Conservation (phyloP, 768 basidiomycete genomes). For the Heimioporus sp. region DNA sequence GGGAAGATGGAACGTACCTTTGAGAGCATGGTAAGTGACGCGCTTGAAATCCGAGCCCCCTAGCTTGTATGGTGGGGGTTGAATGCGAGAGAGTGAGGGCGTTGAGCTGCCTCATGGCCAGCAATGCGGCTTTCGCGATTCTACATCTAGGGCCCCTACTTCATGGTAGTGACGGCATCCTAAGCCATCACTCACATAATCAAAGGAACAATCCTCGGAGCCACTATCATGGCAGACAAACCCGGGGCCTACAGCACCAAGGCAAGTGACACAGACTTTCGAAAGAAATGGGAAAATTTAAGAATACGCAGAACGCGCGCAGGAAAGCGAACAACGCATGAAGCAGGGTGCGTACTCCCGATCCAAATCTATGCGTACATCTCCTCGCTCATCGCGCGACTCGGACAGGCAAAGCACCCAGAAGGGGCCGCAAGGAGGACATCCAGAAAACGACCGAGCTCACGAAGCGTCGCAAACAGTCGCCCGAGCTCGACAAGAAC, state of each 20-base stretch:
- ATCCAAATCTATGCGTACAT: too few species aligned
- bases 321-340: constrained; percentile 80
- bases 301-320: constrained; percentile 83
- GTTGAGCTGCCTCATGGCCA: constrained; percentile 21
- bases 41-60: constrained; percentile 1
- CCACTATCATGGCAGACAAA: constrained; percentile 27
- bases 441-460: constrained; percentile 92
- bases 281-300: constrained; percentile 96
- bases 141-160: too few species aligned
- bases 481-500: constrained; percentile 93
- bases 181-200: background rate
- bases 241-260: constrained; percentile 37
- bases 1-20: constrained; percentile 8
- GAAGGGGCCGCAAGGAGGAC: constrained; percentile 62
- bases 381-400: background rate
- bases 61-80: constrained; percentile 5
- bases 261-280: constrained; percentile 65
- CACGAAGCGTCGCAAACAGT: constrained; percentile 82
- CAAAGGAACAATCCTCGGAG: constrained; percentile 8
- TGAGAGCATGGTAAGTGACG: background rate
- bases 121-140: constrained; percentile 11
- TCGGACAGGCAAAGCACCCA: constrained; percentile 73
- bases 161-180: too few species aligned
- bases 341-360: constrained; percentile 83
- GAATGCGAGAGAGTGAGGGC: constrained; percentile 1